phyloP scores from a whole-genome alignment of 2,329 filamentous ascomycete species.

The Annulohypoxylon truncatum region DNA sequence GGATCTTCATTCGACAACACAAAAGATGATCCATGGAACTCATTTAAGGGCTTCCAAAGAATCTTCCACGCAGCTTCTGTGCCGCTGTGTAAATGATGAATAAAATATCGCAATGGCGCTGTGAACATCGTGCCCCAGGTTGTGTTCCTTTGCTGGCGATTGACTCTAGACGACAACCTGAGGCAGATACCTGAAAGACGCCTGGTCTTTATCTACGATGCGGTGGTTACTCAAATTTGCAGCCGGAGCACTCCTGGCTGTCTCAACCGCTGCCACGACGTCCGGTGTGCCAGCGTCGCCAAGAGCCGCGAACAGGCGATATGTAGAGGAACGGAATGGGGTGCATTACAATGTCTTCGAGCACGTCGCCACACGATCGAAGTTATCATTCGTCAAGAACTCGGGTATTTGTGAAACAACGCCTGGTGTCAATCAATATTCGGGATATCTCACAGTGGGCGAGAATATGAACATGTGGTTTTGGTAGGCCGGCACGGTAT shows the following conservation, averaged over 20 bases:
- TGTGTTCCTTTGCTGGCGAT: neutral
- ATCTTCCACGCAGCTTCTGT: neutral
- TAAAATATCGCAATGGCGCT: slow-evolving; percentile 2
- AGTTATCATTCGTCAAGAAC: slow-evolving; percentile 61
- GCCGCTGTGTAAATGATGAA: neutral
- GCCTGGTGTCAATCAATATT: slow-evolving; percentile 61
- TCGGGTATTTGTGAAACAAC: slow-evolving; percentile 65
- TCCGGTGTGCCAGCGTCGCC: slow-evolving; percentile 3
- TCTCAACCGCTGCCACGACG: slow-evolving; percentile 4
- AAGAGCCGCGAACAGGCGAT: slow-evolving; percentile 27
- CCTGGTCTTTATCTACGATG: slow-evolving; percentile 3
- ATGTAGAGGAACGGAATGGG: slow-evolving; percentile 36
- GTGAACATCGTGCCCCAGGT: neutral
- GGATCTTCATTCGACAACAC: slow-evolving; percentile 22
- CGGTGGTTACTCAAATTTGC: slow-evolving; percentile 12
- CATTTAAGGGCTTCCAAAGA: slow-evolving; percentile 6
- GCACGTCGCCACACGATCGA: slow-evolving; percentile 59
- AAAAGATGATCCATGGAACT: slow-evolving; percentile 2
- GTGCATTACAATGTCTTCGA: slow-evolving; percentile 58
- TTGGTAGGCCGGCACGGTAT: slow-evolving; percentile 47
- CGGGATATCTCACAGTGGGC: slow-evolving; percentile 62
- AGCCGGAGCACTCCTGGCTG: slow-evolving; percentile 9
- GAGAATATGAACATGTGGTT: slow-evolving; percentile 58
- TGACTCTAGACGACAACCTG: neutral
- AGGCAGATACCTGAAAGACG: neutral